A percentile compares a stretch with the other conserved stretches of the same genome.
Conservation (phyloP, 345 rosid genomes). For the Boechera stricta region DNA sequence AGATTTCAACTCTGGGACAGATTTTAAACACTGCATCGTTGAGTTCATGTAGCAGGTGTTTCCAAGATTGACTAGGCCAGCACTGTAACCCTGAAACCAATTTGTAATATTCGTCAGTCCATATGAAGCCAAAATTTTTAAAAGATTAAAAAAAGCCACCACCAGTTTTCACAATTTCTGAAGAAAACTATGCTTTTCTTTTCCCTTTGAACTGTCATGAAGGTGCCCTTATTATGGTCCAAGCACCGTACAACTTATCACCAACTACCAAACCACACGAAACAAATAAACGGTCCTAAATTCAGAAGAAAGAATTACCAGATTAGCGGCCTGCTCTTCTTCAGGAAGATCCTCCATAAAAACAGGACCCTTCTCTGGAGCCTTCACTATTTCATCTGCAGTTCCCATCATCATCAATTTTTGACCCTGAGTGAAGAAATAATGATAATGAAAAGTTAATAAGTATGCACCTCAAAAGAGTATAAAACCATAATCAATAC, state of each 20-base stretch:
- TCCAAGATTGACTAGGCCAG: slow-evolving; percentile 81
- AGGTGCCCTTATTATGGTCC: neutral
- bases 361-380: slow-evolving; percentile 85
- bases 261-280: neutral
- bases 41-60: slow-evolving; percentile 99
- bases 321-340: slow-evolving; percentile 70
- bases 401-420: slow-evolving; percentile 95
- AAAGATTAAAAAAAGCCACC: neutral
- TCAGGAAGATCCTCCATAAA: slow-evolving; percentile 92
- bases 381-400: slow-evolving; percentile 84
- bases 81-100: slow-evolving; percentile 78
- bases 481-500: neutral
- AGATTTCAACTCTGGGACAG: slow-evolving; percentile 92
- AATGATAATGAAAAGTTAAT: neutral
- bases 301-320: slow-evolving; percentile 47
- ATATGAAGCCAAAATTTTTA: neutral
- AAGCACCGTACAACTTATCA: neutral
- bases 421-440: slow-evolving; percentile 63
- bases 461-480: neutral
- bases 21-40: slow-evolving; percentile 83
- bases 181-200: neutral
- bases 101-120: neutral
- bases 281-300: slow-evolving; percentile 1
- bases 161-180: neutral
- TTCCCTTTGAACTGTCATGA: neutral